Conservation (phyloP, 257 asterid species). For the Nicotiana benthamiana region DNA sequence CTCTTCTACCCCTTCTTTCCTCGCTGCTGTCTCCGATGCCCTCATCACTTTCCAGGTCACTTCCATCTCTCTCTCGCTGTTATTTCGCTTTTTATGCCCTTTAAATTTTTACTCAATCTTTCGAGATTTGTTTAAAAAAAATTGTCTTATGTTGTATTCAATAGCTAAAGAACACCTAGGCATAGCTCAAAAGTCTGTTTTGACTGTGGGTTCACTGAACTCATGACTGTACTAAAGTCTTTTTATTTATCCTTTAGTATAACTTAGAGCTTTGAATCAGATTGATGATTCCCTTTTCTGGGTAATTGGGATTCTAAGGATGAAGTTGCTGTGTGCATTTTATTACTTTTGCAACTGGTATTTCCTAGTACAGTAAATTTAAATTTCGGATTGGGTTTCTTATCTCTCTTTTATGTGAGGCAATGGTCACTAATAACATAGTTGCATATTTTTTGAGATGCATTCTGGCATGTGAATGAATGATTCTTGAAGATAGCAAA, state of each 20-base stretch:
- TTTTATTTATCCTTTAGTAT: neutral
- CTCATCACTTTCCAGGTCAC: conserved; percentile 80
- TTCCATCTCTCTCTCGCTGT: neutral
- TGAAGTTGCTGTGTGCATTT: neutral
- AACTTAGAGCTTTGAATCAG: neutral
- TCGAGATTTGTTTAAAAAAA: too few relatives aligned
- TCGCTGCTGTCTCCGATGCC: conserved; percentile 70
- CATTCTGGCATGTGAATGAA: neutral
- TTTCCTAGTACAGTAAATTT: neutral
- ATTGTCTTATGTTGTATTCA: neutral
- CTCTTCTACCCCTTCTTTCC: conserved; percentile 52
- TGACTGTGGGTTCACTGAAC: too few relatives aligned
- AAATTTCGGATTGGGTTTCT: neutral
- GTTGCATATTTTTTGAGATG: neutral
- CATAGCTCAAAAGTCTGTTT: too few relatives aligned
- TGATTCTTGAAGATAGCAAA: neutral
- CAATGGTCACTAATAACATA: neutral
- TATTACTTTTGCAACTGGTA: neutral
- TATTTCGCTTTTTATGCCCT: neutral
- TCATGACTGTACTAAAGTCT: neutral
- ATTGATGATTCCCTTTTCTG: neutral
- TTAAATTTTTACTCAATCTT: too few relatives aligned
- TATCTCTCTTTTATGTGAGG: neutral
- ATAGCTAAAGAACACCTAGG: neutral
- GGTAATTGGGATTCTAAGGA: neutral